A percentile compares a stretch with the other conserved stretches of the same genome.
phyloP scores from a whole-genome alignment of 108 stramenopile genomes.

The Fistulifera solaris region DNA sequence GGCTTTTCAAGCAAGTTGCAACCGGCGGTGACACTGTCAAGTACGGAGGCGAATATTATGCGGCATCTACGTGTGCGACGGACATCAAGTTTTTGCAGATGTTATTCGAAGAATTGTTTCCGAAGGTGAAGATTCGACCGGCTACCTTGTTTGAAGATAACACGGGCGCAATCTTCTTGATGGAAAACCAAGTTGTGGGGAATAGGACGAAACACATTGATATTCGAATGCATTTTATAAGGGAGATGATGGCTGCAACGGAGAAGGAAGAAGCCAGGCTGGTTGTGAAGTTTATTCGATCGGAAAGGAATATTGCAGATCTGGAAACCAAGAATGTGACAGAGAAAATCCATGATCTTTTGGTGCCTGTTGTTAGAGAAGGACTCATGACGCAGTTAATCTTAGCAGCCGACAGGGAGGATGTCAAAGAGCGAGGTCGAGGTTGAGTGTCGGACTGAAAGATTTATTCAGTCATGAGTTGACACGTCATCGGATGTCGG shows the following conservation, averaged over 20 bases:
- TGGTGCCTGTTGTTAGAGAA: too few relatives aligned
- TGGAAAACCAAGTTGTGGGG: constrained; percentile 15
- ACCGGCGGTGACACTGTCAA: not conserved
- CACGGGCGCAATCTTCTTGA: constrained; percentile 16
- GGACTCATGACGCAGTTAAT: too few relatives aligned
- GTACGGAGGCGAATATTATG: constrained; percentile 14
- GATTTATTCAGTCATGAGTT: too few relatives aligned
- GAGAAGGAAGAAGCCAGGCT: not conserved
- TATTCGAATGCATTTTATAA: constrained; percentile 2
- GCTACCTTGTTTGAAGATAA: constrained; percentile 17
- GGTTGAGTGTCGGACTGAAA: too few relatives aligned
- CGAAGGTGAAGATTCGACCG: not conserved
- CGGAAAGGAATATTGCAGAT: not conserved
- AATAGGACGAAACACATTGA: constrained; percentile 25
- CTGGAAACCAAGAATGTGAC: constrained; percentile 1
- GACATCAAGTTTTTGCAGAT: constrained; percentile 19
- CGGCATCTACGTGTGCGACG: constrained; percentile 2
- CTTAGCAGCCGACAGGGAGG: too few relatives aligned
- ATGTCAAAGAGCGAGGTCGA: too few relatives aligned
- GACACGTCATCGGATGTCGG: too few relatives aligned
- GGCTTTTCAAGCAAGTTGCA: constrained; percentile 5
- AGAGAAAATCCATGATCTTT: not conserved
- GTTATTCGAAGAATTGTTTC: constrained; percentile 11
- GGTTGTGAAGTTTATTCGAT: constrained; percentile 9
- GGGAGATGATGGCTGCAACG: constrained; percentile 5